These are phyloP conservation scores for Plasmodium vivax DNA, from an alignment of 169 alveolate genomes.

Conservation along the genomic window DNA sequence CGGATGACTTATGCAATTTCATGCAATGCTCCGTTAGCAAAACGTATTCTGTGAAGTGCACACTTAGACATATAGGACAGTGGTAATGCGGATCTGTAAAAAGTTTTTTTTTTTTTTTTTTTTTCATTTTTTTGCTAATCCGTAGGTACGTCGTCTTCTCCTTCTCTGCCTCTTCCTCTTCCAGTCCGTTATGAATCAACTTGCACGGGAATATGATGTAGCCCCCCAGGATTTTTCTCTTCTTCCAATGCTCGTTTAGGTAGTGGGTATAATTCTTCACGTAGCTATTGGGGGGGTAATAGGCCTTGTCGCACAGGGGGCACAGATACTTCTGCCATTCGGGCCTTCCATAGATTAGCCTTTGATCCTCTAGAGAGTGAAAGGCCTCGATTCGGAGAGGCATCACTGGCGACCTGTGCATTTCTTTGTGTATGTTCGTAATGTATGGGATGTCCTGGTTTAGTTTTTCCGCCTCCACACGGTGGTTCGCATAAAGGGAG, in stretches of 20 bases:
- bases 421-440: constrained; percentile 62
- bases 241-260: constrained; percentile 73
- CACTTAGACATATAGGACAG: constrained; percentile 45
- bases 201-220: constrained; percentile 83
- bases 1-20: constrained; percentile 45
- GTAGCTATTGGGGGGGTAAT: constrained; percentile 75
- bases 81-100: constrained; percentile 60
- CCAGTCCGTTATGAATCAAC: constrained; percentile 11
- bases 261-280: constrained; percentile 73
- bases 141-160: background rate
- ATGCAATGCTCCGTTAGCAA: constrained; percentile 30
- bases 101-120: constrained; percentile 36
- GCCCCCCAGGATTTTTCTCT: constrained; percentile 76
- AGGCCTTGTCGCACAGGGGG: constrained; percentile 77
- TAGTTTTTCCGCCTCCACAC: constrained; percentile 53
- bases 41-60: constrained; percentile 26
- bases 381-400: constrained; percentile 81
- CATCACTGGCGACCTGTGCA: constrained; percentile 79
- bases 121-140: constrained; percentile 3
- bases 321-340: constrained; percentile 78
- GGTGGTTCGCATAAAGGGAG: constrained; percentile 3
- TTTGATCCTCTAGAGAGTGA: constrained; percentile 79
- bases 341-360: constrained; percentile 75
- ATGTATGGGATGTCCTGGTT: constrained; percentile 61
- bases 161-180: background rate